Evolutionary conservation across 2,329 filamentous ascomycete species (phyloP).

Genomic region (Trichoderma atroviride): DNA sequence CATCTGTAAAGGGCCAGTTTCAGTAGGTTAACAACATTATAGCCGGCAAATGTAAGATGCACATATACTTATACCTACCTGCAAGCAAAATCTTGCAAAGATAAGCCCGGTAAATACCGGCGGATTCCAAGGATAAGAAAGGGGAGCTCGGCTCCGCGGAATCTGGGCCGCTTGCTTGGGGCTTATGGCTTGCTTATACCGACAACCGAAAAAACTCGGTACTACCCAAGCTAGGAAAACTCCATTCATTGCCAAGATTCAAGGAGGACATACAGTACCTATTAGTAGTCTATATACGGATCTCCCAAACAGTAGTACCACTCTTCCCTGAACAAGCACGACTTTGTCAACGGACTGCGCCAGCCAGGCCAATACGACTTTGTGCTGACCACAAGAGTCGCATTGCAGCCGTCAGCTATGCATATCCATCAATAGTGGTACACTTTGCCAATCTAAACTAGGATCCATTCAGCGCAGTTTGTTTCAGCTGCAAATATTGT

Average conservation of each 20-base stretch:
- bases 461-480: background rate
- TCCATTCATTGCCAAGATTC: background rate
- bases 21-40: no score
- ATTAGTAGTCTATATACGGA: no score
- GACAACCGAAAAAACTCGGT: background rate
- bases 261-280: background rate
- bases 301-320: background rate
- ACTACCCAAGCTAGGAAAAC: background rate
- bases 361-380: background rate
- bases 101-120: background rate
- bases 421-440: no score
- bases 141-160: background rate
- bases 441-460: background rate
- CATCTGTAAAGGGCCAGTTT: no score
- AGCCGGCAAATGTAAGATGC: background rate
- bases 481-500: background rate
- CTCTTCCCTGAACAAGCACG: background rate
- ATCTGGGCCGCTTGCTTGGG: background rate
- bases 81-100: background rate
- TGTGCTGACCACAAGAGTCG: background rate
- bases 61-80: background rate
- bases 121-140: background rate
- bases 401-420: background rate
- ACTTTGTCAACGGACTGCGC: background rate
- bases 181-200: background rate